A percentile compares a stretch with the other conserved stretches of the same genome.
phyloP scores from a whole-genome alignment of 129 eudicot genomes.

The Apium graveolens region DNA sequence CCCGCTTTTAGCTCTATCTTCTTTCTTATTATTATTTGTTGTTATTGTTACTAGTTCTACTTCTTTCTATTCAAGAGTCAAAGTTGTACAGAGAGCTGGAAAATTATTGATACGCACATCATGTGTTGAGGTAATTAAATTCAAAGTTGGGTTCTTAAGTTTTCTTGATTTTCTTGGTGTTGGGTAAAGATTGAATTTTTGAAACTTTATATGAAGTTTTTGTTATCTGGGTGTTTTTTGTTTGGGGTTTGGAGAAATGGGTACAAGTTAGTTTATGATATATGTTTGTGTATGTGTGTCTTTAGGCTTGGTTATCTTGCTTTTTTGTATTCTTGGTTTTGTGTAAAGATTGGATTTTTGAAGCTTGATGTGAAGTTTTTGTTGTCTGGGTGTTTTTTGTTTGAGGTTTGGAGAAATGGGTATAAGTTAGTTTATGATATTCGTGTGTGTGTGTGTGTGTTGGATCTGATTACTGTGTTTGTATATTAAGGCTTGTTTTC shows the following conservation, averaged over 20 bases:
- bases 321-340: background rate
- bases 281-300: background rate
- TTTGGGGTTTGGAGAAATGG: background rate
- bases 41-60: background rate
- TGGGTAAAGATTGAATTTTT: background rate
- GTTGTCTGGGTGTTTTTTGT: background rate
- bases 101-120: background rate
- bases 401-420: background rate
- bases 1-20: background rate
- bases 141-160: background rate
- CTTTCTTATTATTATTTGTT: constrained; percentile 15
- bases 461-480: background rate
- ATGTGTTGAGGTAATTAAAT: background rate
- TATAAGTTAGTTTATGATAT: background rate
- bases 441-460: background rate
- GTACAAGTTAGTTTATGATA: background rate
- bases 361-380: background rate
- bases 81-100: background rate
- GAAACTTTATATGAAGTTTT: background rate
- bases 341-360: background rate
- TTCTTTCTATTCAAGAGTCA: constrained; percentile 13
- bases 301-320: background rate
- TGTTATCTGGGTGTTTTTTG: background rate
- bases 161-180: background rate
- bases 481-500: background rate